Percentiles rank a stretch among this genome's conserved stretches.
phyloP scores from a whole-genome alignment of 2,329 filamentous ascomycete species.

The Arthrobotrys entomopaga region DNA sequence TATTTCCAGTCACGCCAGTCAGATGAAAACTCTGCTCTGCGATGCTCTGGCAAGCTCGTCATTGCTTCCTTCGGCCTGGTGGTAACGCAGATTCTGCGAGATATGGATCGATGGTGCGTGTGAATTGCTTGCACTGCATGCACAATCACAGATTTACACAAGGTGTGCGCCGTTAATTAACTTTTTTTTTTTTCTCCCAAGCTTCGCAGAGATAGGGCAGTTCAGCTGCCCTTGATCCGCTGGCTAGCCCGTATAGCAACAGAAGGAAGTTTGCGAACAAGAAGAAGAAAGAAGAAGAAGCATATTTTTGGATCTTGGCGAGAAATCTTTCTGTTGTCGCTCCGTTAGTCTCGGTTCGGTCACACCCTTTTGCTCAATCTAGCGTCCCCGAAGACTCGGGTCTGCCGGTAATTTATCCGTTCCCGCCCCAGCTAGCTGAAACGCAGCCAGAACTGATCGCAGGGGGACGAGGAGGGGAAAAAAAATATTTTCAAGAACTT shows the following conservation, averaged over 20 bases:
- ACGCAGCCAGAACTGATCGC: conserved; percentile 35
- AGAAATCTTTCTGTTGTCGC: conserved; percentile 7
- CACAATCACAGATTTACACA: conserved; percentile 43
- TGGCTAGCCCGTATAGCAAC: conserved; percentile 8
- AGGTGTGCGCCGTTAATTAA: conserved; percentile 16
- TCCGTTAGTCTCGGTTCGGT: conserved; percentile 34
- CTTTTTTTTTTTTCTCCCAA: no score
- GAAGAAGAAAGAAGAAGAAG: conserved; percentile 3
- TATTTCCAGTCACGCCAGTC: conserved; percentile 44
- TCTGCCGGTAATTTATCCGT: conserved; percentile 55
- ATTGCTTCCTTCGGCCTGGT: conserved; percentile 30
- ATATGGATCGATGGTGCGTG: conserved; percentile 51
- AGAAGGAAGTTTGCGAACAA: conserved; percentile 31
- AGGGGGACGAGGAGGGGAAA: no score
- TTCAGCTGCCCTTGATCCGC: conserved; percentile 36
- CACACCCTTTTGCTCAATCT: conserved; percentile 5
- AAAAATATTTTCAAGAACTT: conserved; percentile 38
- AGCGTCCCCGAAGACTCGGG: conserved; percentile 37
- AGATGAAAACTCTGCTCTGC: conserved; percentile 28
- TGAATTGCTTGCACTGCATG: conserved; percentile 43
- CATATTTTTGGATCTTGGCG: conserved; percentile 47
- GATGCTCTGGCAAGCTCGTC: conserved; percentile 28
- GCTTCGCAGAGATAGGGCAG: conserved; percentile 34
- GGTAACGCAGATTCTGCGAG: conserved; percentile 48
- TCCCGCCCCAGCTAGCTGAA: conserved; percentile 52